Conservation (phyloP, 208 protist species). For the Leptomonas seymouri region DNA sequence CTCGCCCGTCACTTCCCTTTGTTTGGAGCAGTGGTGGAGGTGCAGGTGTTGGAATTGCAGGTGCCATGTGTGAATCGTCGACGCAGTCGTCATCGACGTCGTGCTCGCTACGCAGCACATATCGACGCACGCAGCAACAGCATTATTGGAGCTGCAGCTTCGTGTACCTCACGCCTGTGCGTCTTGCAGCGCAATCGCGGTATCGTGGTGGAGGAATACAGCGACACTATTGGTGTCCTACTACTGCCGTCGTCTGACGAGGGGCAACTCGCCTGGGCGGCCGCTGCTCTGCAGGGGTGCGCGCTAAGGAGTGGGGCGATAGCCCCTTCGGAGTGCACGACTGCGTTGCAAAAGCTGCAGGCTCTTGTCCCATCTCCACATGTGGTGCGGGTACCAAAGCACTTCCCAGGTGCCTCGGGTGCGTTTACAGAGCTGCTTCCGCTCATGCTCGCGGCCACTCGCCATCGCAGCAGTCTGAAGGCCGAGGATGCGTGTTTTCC, state of each 20-base stretch:
- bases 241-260: conserved; percentile 12
- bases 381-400: conserved; percentile 36
- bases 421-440: conserved; percentile 31
- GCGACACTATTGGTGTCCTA: conserved; percentile 26
- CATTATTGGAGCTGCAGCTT: not conserved
- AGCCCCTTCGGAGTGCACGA: too few relatives aligned
- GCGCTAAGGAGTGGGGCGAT: not conserved
- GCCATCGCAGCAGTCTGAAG: not conserved
- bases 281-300: not conserved
- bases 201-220: conserved; percentile 41
- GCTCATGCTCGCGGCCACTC: conserved; percentile 10
- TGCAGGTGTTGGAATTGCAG: conserved; percentile 24
- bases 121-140: not conserved
- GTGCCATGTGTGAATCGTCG: not conserved
- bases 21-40: conserved; percentile 42
- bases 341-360: not conserved
- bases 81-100: conserved; percentile 17
- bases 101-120: not conserved
- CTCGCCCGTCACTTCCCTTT: conserved; percentile 47
- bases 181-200: conserved; percentile 27
- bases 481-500: not conserved
- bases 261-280: conserved; percentile 11
- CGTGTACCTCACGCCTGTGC: not conserved
- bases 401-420: conserved; percentile 35
- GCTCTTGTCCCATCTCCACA: not conserved